Percentiles rank a stretch among this genome's conserved stretches.
phyloP scores from a whole-genome alignment of 495 filamentous ascomycete species.

The Amorphotheca resinae region DNA sequence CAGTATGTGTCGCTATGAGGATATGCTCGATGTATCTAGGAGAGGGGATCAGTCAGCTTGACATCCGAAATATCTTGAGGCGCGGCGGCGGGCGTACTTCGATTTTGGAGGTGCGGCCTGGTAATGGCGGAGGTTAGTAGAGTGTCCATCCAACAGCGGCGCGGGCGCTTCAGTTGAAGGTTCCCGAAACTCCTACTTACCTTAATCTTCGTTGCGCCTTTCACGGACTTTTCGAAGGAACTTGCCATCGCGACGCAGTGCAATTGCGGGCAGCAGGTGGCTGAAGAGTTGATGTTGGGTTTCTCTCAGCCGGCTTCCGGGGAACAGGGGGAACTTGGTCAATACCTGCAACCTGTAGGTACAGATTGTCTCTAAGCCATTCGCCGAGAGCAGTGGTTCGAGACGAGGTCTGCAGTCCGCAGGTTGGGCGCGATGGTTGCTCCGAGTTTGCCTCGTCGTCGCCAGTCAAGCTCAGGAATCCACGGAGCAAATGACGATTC shows the following conservation, averaged over 20 bases:
- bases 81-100: conserved; percentile 36
- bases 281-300: background rate
- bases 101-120: conserved; percentile 94
- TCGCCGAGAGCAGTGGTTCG: background rate
- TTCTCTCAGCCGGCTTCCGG: background rate
- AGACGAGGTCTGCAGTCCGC: background rate
- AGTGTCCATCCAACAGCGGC: background rate
- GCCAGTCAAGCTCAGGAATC: background rate
- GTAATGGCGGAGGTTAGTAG: conserved; percentile 12
- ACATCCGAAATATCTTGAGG: background rate
- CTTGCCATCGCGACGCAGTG: conserved; percentile 46
- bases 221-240: conserved; percentile 86
- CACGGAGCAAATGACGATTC: no score
- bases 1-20: conserved; percentile 85
- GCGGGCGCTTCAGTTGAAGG: background rate
- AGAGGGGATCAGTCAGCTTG: conserved; percentile 4
- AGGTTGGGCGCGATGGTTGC: background rate
- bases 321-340: background rate
- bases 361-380: background rate
- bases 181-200: conserved; percentile 31
- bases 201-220: conserved; percentile 91
- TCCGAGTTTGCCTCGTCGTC: background rate
- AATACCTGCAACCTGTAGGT: background rate
- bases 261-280: background rate
- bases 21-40: conserved; percentile 86